Base-by-base conservation (phyloP, 2,329 filamentous ascomycete species). In the Diplodia mutila region DNA sequence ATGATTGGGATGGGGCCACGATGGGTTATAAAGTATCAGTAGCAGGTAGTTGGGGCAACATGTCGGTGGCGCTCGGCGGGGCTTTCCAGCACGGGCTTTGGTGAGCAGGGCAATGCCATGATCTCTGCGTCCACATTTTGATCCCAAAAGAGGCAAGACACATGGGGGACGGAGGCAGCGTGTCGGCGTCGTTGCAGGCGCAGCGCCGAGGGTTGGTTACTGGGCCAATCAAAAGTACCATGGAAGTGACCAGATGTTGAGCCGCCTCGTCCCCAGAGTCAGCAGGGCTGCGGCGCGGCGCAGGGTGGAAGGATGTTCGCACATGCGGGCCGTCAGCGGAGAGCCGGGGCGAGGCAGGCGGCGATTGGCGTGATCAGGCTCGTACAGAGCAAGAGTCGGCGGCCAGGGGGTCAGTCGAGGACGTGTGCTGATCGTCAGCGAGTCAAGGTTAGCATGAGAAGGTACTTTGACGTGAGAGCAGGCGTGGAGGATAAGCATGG, bases 271-370 rank as follows among this genome's bases (percentile, higher is more conserved):
- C 11, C 27, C 9, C 25, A n/a, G 42, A 49, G 27, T 63, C 59
- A 63, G 59, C 59, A 49, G 39, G 32, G 23, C 21, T 27, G 55
- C 37, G 37, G 55, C 51, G 25, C 39, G 27, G 39, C 11, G 57
- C 57, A 61, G 57, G 57, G 57, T 32, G n/a, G 39, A 32, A 48
- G 57, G 39, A 34, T 61, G 39, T 29, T 39, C 12, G 42, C 59
- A 51, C 18, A 63, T 51, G 59, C 46, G 25, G 34, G 46, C 25
- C 34, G 59, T 63, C 59, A 63, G 59, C 59, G 59, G 59, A 63
- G 59, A 63, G 27, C 59, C 59, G 59, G 34, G 27, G 39, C 57
- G 39, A 61, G 12, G 18, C 39, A 48, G 25, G n/a, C 42, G n/a
- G n/a, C 34, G 27, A 63, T 63, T 63, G 59, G 59, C 12, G 3